These are phyloP conservation scores for Candida endomychidarum DNA, from an alignment of 805 yeast genomes.

Conservation along the genomic window DNA sequence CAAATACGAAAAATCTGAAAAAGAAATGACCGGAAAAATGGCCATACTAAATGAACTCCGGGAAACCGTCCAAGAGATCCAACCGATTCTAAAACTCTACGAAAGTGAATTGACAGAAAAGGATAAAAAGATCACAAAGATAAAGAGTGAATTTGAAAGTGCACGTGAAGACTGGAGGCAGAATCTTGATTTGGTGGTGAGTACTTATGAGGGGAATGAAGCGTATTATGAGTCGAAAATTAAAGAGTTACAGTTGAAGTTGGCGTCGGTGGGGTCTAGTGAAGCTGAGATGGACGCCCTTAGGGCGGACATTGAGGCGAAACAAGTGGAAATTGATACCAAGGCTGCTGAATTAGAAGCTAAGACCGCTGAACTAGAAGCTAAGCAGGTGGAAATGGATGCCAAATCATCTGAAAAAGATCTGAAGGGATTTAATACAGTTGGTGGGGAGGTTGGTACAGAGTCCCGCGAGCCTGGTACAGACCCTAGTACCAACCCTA, in stretches of 20 bases:
- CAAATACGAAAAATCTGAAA: slow-evolving; percentile 25
- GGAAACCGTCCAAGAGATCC: slow-evolving; percentile 47
- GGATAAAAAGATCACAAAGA: slow-evolving; percentile 47
- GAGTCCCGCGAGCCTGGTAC: too few species aligned
- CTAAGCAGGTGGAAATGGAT: too few species aligned
- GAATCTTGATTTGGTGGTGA: slow-evolving; percentile 54
- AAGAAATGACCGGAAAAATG: slow-evolving; percentile 42
- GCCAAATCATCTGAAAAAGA: not conserved
- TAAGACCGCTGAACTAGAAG: too few species aligned
- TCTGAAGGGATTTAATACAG: too few species aligned
- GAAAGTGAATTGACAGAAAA: slow-evolving; percentile 42
- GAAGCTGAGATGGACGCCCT: too few species aligned
- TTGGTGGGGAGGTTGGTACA: too few species aligned
- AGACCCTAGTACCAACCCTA: too few species aligned
- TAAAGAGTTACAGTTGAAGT: slow-evolving; percentile 27
- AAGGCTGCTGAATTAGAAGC: too few species aligned
- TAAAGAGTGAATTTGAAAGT: slow-evolving; percentile 47
- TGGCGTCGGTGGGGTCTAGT: slow-evolving; percentile 10
- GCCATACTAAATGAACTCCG: slow-evolving; percentile 49
- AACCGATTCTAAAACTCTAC: slow-evolving; percentile 47
- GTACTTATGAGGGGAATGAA: slow-evolving; percentile 57
- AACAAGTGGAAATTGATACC: too few species aligned
- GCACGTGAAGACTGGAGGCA: slow-evolving; percentile 61
- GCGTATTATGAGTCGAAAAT: slow-evolving; percentile 47
- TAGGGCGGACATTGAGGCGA: too few species aligned